Evolutionary conservation across 129 eudicot species (phyloP), one percentile per base, ranked within the genome.

Genomic region (Deinandra increscens): DNA sequence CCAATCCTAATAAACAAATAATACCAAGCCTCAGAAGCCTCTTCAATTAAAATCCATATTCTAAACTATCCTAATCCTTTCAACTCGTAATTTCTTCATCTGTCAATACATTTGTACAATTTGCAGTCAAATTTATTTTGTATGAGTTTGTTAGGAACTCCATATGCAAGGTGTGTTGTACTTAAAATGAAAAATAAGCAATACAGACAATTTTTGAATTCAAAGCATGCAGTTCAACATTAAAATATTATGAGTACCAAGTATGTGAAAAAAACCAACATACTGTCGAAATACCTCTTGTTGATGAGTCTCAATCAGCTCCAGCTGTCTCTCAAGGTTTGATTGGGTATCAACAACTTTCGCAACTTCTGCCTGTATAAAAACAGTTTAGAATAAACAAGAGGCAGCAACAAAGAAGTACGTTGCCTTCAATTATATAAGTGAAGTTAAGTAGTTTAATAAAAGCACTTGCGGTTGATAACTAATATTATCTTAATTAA

Each of bases 241-340:
- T 12, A 10, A 38, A 8, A 53, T 37, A 64, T 51, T 10, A 4
- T 9, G 4, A 10, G 10, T 26, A 6, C n/a, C n/a, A n/a, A n/a
- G n/a, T n/a, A n/a, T n/a, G 29, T 7, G 13, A 70, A 8, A 8
- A 55, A 38, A 60, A 6, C 8, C n/a, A 66, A 9, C 62, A 9
- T 31, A 38, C 59, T 19, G 29, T 58, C 23, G 13, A 46, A 8
- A 31, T 83, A 93, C 98, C 97, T 93, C 98, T 62, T 89, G 90
- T 77, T 89, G 95, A 80, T 93, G 98, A 74, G 97, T 89, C 79
- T 93, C 98, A 69, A 93, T 93, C 22, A 93, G 87, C 85, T 93
- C 98, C 78, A 93, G 79, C 66, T 87, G 97, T 64, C 97, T 81
- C 76, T 93, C 98, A 82, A 93, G 80, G 79, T 74, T 86, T 38